These are phyloP conservation scores for Leptosphaerulina australis DNA, from an alignment of 2,329 filamentous ascomycete genomes.

Conservation along the genomic window DNA sequence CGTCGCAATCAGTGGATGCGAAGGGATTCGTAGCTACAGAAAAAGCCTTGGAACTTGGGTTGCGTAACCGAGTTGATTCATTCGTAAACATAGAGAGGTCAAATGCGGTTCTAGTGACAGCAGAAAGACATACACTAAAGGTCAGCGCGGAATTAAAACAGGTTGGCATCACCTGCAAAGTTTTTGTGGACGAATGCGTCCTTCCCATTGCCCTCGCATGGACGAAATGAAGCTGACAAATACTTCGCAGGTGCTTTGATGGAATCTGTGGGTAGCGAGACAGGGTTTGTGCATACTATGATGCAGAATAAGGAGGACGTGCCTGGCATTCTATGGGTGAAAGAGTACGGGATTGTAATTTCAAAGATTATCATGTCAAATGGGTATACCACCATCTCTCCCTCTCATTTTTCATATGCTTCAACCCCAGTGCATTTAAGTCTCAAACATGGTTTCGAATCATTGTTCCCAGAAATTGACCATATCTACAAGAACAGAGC, in stretches of 20 bases:
- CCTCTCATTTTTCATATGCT: background rate
- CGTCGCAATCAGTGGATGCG: too few relatives aligned
- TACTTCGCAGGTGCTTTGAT: background rate
- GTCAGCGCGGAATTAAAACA: background rate
- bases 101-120: background rate
- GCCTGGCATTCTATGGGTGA: background rate
- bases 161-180: background rate
- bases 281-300: background rate
- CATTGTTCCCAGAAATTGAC: too few relatives aligned
- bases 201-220: background rate
- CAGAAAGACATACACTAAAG: background rate
- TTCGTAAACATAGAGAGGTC: background rate
- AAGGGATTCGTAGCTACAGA: background rate
- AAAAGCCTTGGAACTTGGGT: background rate
- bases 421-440: too few relatives aligned
- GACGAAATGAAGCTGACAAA: background rate
- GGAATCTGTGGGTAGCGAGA: background rate
- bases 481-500: slow-evolving; percentile 45
- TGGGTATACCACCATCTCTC: slow-evolving; percentile 6
- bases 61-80: background rate
- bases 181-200: background rate
- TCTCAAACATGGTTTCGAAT: too few relatives aligned
- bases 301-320: background rate
- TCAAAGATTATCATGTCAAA: background rate
- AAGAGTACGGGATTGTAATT: background rate